Evolutionary conservation across 345 rosid species (phyloP).

Genomic region (Euphorbia tirucalli): DNA sequence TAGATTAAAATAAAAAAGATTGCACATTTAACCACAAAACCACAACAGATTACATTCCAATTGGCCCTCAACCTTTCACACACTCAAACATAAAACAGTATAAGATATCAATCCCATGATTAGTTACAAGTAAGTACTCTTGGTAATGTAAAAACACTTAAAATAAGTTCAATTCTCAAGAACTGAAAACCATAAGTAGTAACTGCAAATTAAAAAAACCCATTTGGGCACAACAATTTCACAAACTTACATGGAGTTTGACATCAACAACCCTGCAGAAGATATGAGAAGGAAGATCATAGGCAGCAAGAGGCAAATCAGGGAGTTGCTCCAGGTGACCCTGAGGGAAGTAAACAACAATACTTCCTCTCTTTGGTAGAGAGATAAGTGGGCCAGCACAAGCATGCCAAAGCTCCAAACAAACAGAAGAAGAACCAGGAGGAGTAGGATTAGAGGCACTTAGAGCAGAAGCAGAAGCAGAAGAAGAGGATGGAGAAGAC

Average conservation of each 20-base stretch:
- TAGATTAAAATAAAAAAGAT: not conserved
- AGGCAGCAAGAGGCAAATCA: slow-evolving; percentile 59
- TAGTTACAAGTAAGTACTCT: not conserved
- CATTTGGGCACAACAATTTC: slow-evolving; percentile 3
- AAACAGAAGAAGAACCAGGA: slow-evolving; percentile 49
- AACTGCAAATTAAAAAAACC: not conserved
- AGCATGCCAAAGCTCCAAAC: slow-evolving; percentile 98
- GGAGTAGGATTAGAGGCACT: slow-evolving; percentile 35
- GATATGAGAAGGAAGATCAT: slow-evolving; percentile 67
- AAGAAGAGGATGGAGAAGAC: slow-evolving; percentile 49
- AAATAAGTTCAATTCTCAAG: slow-evolving; percentile 11
- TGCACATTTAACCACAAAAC: slow-evolving; percentile 23
- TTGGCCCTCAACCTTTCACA: not conserved
- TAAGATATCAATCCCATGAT: no score
- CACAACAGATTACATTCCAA: not conserved
- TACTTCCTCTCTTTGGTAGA: slow-evolving; percentile 76
- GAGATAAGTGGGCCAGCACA: slow-evolving; percentile 98
- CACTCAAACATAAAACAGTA: not conserved
- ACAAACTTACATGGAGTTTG: slow-evolving; percentile 75
- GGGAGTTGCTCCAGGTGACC: slow-evolving; percentile 88
- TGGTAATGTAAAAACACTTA: not conserved
- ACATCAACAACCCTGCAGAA: slow-evolving; percentile 93
- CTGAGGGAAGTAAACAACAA: slow-evolving; percentile 88
- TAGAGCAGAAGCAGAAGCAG: slow-evolving; percentile 51
- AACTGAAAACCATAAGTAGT: not conserved